phyloP scores from a whole-genome alignment of 805 yeast species.

The Cyberlindnera maclurae region DNA sequence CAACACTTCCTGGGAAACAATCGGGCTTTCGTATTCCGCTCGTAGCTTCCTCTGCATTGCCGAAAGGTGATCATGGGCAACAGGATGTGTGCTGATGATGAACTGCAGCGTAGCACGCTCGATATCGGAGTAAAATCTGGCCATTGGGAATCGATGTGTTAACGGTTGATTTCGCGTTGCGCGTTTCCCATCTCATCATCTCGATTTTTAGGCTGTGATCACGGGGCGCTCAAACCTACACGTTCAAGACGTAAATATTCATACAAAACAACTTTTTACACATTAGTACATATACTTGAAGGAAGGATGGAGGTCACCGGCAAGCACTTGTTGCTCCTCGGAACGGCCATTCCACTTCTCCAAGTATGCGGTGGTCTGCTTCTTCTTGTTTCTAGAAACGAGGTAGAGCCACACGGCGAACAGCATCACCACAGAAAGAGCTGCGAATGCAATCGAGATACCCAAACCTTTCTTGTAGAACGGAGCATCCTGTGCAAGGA shows the following conservation, averaged over 20 bases:
- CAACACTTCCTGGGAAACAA: constrained; percentile 2
- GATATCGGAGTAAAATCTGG: constrained; percentile 6
- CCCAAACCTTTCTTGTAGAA: constrained; percentile 32
- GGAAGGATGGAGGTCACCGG: constrained; percentile 37
- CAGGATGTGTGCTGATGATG: constrained; percentile 6
- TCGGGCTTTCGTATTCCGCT: constrained; percentile 3
- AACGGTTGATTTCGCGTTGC: no score
- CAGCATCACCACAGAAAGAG: constrained; percentile 32
- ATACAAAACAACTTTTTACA: not conserved
- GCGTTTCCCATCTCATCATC: no score
- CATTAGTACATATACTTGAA: constrained; percentile 37
- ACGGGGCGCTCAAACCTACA: no score
- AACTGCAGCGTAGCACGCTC: constrained; percentile 12
- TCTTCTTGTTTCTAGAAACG: constrained; percentile 28
- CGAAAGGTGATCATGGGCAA: constrained; percentile 4
- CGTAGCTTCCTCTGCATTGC: constrained; percentile 6
- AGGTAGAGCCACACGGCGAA: constrained; percentile 27
- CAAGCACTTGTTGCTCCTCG: constrained; percentile 28
- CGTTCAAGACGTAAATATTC: no score
- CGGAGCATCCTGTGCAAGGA: constrained; percentile 32
- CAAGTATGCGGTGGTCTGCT: constrained; percentile 27
- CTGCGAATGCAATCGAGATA: constrained; percentile 37
- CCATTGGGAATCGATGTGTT: not conserved
- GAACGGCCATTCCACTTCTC: constrained; percentile 25
- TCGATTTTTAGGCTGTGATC: no score